Conservation (phyloP, 2,329 filamentous ascomycete genomes). For the Fusarium duplospermum region DNA sequence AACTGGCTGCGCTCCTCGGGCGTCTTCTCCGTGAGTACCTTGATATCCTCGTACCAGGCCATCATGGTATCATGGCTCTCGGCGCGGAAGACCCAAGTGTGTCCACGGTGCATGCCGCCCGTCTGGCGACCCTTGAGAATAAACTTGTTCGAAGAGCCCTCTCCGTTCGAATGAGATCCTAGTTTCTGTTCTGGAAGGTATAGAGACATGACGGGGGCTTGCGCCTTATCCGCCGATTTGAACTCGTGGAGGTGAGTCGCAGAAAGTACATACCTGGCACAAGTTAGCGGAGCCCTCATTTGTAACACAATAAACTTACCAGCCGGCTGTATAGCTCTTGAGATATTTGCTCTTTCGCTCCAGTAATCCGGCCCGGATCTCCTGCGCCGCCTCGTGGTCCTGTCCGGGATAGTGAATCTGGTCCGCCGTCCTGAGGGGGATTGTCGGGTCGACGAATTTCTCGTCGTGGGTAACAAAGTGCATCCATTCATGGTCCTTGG, state of each 20-base stretch:
- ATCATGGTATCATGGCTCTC: slow-evolving; percentile 93
- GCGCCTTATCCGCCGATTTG: slow-evolving; percentile 94
- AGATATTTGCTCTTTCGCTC: slow-evolving; percentile 99
- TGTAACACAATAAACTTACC: slow-evolving; percentile 65
- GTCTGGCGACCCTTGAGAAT: slow-evolving; percentile 97
- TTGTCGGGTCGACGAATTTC: slow-evolving; percentile 86
- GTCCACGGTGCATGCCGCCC: slow-evolving; percentile 87
- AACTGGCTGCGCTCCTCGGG: slow-evolving; percentile 90
- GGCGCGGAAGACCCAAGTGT: slow-evolving; percentile 78
- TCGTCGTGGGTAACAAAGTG: slow-evolving; percentile 83
- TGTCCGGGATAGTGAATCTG: slow-evolving; percentile 93
- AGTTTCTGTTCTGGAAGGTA: slow-evolving; percentile 96
- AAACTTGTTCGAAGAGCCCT: slow-evolving; percentile 94
- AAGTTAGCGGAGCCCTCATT: slow-evolving; percentile 10
- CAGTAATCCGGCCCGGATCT: slow-evolving; percentile 89
- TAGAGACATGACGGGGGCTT: slow-evolving; percentile 94
- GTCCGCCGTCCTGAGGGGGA: slow-evolving; percentile 81
- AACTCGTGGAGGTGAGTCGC: slow-evolving; percentile 98
- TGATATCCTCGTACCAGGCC: slow-evolving; percentile 95
- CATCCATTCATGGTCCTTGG: slow-evolving; percentile 92
- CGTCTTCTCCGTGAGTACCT: slow-evolving; percentile 86
- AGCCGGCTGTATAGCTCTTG: slow-evolving; percentile 96
- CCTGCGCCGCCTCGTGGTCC: slow-evolving; percentile 82
- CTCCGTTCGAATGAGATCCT: slow-evolving; percentile 86
- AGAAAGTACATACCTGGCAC: slow-evolving; percentile 87